Evolutionary conservation across 2,329 filamentous ascomycete species (phyloP), one percentile per base, ranked within the genome.

Genomic region (Aspergillus tanneri): DNA sequence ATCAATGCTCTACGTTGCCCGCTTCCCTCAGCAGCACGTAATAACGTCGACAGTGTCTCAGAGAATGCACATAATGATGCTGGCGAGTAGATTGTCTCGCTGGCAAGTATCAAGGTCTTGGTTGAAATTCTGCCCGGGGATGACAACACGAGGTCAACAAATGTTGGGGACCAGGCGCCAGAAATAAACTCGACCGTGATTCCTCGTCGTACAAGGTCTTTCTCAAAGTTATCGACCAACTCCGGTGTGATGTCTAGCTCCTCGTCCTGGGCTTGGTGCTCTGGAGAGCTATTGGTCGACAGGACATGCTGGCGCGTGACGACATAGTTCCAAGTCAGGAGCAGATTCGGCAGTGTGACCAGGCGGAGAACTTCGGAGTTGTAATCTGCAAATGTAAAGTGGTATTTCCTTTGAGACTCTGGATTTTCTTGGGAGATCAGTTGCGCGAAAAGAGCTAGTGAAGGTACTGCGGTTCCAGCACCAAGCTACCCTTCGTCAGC

Each of bases 81-180:
- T 0, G 81, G 82, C 5, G 77, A 80, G 63, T 86, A 86, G 41
- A 85, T 85, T 0, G 83, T 86, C 65, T 86, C 83, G 22, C 80
- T 82, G 1, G 80, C 83, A 3, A 86, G 73, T 6, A 85, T 66
- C 16, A 82, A 57, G 0, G 69, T 71, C 19, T 73, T 72, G 53
- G 72, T 8, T 67, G 68, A 10, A 48, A 8, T 48, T 3, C 25
- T 16, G 4, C 43, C 47, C 66, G 71, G 14, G 70, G 65, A 19
- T 69, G 64, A 56, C 32, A 64, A 64, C 0, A 68, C 62, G 5
- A 81, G 63, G 3, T 82, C 72, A 2, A 69, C 61, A 11, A 73
- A 69, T 0, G 68, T 64, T 0, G 77, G 69, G 0, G 74, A 75
- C 83, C 83, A 86, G 8, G 78, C 77, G 2, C 83, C 83, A 0